These are phyloP conservation scores for Termitomyces heimii DNA, from an alignment of 768 basidiomycete genomes.

Conservation along the genomic window DNA sequence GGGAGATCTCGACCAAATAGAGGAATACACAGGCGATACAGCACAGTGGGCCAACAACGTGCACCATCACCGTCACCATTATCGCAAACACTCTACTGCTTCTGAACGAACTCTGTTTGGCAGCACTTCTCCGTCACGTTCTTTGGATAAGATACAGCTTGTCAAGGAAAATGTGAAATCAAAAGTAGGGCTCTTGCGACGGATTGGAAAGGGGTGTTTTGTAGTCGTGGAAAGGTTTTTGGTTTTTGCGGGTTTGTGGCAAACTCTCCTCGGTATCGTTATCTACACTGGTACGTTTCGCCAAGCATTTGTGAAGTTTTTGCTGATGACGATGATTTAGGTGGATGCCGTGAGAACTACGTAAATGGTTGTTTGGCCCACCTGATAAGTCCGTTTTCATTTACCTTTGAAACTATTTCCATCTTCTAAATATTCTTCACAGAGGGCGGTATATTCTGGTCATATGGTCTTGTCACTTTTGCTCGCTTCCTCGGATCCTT, in stretches of 20 bases:
- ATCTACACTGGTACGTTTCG: slow-evolving; percentile 61
- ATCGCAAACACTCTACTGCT: slow-evolving; percentile 36
- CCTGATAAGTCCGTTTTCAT: slow-evolving; percentile 66
- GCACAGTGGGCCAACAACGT: slow-evolving; percentile 52
- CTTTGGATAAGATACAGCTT: slow-evolving; percentile 54
- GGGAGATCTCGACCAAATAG: slow-evolving; percentile 21
- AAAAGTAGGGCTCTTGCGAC: slow-evolving; percentile 23
- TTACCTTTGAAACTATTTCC: background rate
- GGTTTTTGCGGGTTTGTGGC: slow-evolving; percentile 65
- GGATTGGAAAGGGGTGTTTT: slow-evolving; percentile 43
- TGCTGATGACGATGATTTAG: slow-evolving; percentile 18
- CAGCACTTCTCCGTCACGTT: slow-evolving; percentile 39
- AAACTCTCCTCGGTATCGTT: slow-evolving; percentile 64
- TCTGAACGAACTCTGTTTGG: slow-evolving; percentile 55
- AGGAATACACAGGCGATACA: slow-evolving; percentile 31
- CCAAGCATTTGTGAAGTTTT: background rate
- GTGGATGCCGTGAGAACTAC: slow-evolving; percentile 76
- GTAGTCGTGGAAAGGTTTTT: slow-evolving; percentile 55
- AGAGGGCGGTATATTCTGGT: slow-evolving; percentile 94
- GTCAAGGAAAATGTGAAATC: slow-evolving; percentile 17
- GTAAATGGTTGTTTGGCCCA: slow-evolving; percentile 86
- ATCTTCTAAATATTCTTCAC: slow-evolving; percentile 8
- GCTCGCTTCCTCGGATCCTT: slow-evolving; percentile 93
- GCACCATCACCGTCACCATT: slow-evolving; percentile 29
- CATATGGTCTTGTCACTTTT: slow-evolving; percentile 83